Evolutionary conservation across 768 basidiomycete species (phyloP).

Genomic region (Xerocomellus intermedius): DNA sequence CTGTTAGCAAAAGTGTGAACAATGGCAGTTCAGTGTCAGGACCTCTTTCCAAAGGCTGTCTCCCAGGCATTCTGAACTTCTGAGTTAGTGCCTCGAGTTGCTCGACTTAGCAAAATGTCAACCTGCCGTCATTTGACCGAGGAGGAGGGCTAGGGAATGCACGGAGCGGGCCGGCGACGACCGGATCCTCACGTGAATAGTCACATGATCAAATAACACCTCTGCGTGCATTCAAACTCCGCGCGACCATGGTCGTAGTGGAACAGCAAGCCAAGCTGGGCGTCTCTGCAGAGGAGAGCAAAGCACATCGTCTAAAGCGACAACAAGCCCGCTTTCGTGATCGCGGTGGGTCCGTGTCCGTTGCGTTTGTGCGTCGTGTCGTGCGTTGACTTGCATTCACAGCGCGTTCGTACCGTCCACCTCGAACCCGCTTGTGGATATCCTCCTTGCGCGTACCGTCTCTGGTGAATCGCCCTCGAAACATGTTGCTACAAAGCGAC

Average conservation of each 20-base stretch:
- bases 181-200: too few species aligned
- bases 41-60: too few species aligned
- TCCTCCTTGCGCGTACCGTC: slow-evolving; percentile 50
- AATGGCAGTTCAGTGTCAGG: too few species aligned
- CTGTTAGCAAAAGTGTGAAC: too few species aligned
- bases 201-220: background rate
- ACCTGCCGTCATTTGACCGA: too few species aligned
- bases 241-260: slow-evolving; percentile 13
- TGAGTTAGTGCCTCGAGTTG: too few species aligned
- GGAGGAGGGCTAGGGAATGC: too few species aligned
- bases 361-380: background rate
- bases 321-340: slow-evolving; percentile 68
- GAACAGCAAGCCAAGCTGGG: slow-evolving; percentile 25
- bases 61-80: too few species aligned
- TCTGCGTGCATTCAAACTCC: background rate
- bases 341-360: slow-evolving; percentile 54
- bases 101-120: too few species aligned
- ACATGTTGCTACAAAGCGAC: background rate
- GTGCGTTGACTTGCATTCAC: background rate
- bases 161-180: too few species aligned
- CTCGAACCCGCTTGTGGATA: slow-evolving; percentile 49
- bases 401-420: slow-evolving; percentile 56
- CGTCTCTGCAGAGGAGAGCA: slow-evolving; percentile 54
- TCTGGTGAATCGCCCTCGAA: slow-evolving; percentile 45
- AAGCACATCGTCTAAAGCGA: slow-evolving; percentile 56